Percentiles rank a stretch among this genome's conserved stretches.
These are phyloP conservation scores for Aspergillus olivimuriae DNA, from an alignment of 495 filamentous ascomycete species.

Conservation along the genomic window DNA sequence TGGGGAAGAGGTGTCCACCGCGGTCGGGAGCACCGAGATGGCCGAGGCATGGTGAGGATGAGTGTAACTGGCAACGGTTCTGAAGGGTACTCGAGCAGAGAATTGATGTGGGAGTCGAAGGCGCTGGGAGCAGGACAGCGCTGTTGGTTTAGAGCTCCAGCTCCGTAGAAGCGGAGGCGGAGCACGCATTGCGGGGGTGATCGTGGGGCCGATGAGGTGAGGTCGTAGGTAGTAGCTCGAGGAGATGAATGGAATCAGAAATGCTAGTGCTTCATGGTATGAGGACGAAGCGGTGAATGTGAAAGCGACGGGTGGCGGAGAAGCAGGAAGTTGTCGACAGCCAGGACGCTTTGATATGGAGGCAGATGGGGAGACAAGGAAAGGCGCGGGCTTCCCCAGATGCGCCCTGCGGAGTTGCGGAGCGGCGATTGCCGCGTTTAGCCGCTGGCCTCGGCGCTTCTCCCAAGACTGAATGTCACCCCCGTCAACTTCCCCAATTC, in stretches of 20 bases:
- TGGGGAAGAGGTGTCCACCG: constrained; percentile 67
- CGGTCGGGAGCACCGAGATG: constrained; percentile 70
- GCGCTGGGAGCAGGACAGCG: constrained; percentile 7
- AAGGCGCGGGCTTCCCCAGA: too few species aligned
- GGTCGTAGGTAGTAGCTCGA: too few species aligned
- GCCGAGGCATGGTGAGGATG: constrained; percentile 63
- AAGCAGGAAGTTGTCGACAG: constrained; percentile 30
- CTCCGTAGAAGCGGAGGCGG: constrained; percentile 33
- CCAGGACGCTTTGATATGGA: too few species aligned
- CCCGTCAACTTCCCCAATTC: not conserved
- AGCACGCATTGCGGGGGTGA: constrained; percentile 33
- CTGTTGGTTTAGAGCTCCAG: constrained; percentile 18
- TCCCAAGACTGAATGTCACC: not conserved
- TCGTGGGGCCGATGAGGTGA: not conserved
- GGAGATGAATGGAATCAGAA: too few species aligned
- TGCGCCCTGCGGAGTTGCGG: too few species aligned
- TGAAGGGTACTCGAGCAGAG: not conserved
- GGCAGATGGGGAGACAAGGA: too few species aligned
- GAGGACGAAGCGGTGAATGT: not conserved
- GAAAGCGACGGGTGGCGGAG: constrained; percentile 3
- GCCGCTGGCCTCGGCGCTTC: constrained; percentile 16
- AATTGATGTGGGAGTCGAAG: not conserved
- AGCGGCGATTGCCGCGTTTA: constrained; percentile 38
- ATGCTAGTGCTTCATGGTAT: not conserved
- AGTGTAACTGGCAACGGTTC: constrained; percentile 38